Evolutionary conservation across 2,329 filamentous ascomycete species (phyloP), one percentile per base, ranked within the genome.

Genomic region (Colletotrichum caudatum): DNA sequence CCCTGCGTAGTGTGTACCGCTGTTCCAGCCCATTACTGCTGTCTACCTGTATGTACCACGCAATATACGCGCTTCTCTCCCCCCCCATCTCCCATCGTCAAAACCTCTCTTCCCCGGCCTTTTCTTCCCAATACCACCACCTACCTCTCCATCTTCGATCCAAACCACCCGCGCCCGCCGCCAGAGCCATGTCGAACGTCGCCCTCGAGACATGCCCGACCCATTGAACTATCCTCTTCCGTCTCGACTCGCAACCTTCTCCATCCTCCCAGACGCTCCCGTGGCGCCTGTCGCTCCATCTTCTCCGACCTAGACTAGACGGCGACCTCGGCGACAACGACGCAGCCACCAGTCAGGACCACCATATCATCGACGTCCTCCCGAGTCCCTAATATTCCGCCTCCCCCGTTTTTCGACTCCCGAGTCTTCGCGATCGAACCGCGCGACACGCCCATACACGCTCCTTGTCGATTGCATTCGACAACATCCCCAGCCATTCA

Each of bases 231-330:
- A 51, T 78, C 72, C 76, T 77, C 44, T 76, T 60, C 35, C 50
- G 54, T 77, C 66, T 80, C 78, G 64, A 71, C 23, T 63, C 64
- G 78, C 76, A 73, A 79, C 72, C 74, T 80, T 78, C 70, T 75
- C 76, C 72, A 71, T 74, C 74, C 79, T 77, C 73, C 76, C 56
- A 41, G 50, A 54, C 54, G 54, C 54, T 66, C 14, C 54, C 51
- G 41, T 61, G 41, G 39, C 54, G 46, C 23, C 51, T 18, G 26
- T 44, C 64, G 64, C 46, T n/a, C 48, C 23, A 37, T 68, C 44
- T 56, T 29, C 39, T 23, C 23, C 44, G 29, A 57, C 53, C 35
- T 33, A 26, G 60, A 63, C 59, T 33, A 26, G 60, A 63, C 59
- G 59, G 26, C 4, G 5, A 14, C 39, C 33, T 14, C 44, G 64